Evolutionary conservation across 2,329 filamentous ascomycete species (phyloP).

Genomic region (Penicillium sp.): DNA sequence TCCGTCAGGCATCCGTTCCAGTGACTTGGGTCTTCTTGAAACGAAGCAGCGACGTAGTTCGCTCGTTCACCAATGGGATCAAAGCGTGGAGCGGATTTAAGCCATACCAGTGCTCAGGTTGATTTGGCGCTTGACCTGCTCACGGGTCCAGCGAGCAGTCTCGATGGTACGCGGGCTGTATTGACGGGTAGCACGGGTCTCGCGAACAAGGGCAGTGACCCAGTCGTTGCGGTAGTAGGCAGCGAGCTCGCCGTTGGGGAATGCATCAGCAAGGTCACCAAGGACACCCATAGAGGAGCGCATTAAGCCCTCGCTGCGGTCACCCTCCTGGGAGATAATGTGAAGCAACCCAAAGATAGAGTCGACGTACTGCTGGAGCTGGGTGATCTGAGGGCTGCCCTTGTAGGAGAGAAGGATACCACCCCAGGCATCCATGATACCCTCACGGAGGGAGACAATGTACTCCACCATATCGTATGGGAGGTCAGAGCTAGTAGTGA

Average conservation of each 20-base stretch:
- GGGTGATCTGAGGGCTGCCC: constrained; percentile 56
- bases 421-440: constrained; percentile 99
- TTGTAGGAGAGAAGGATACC: constrained; percentile 96
- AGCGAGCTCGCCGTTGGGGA: constrained; percentile 83
- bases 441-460: constrained; percentile 88
- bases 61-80: constrained; percentile 4
- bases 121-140: constrained; percentile 89
- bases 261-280: constrained; percentile 91
- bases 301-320: constrained; percentile 88
- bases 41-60: background rate
- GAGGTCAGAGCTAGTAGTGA: constrained; percentile 74
- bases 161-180: constrained; percentile 83
- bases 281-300: constrained; percentile 88
- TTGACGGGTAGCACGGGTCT: constrained; percentile 85
- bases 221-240: constrained; percentile 87
- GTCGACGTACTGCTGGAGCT: constrained; percentile 74
- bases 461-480: constrained; percentile 97
- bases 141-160: constrained; percentile 93
- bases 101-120: constrained; percentile 42
- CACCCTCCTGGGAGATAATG: constrained; percentile 74
- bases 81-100: constrained; percentile 23
- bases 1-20: background rate
- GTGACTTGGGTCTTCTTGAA: background rate
- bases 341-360: constrained; percentile 86
- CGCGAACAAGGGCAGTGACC: constrained; percentile 85